Evolutionary conservation across 2,329 filamentous ascomycete genomes (phyloP).

Genomic region (Oidium heveae): DNA sequence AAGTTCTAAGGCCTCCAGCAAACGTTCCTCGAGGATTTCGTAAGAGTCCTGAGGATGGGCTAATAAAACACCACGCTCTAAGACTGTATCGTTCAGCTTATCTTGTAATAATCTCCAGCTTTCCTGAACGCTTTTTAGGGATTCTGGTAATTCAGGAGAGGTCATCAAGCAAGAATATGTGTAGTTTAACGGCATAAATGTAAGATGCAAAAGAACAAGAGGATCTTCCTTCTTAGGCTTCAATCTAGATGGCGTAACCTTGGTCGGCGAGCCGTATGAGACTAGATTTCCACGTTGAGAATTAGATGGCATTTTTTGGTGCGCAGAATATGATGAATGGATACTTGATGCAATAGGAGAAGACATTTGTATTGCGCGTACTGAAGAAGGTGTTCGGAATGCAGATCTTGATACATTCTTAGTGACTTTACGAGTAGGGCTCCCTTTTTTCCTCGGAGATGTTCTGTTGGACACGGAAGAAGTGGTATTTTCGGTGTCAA

Average conservation of each 20-base stretch:
- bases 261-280: constrained; percentile 8
- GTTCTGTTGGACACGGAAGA: constrained; percentile 15
- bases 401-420: constrained; percentile 34
- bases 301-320: constrained; percentile 19
- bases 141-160: constrained; percentile 18
- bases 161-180: constrained; percentile 33
- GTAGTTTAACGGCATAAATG: constrained; percentile 44
- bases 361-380: constrained; percentile 47
- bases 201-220: constrained; percentile 54
- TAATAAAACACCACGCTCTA: constrained; percentile 48
- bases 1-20: constrained; percentile 51
- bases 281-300: constrained; percentile 31
- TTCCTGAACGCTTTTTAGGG: constrained; percentile 27
- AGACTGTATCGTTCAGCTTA: constrained; percentile 45
- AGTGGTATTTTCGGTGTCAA: constrained; percentile 19
- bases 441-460: constrained; percentile 14
- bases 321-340: constrained; percentile 26
- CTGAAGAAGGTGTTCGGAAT: constrained; percentile 44
- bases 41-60: constrained; percentile 61
- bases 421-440: constrained; percentile 15
- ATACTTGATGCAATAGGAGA: constrained; percentile 34
- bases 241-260: constrained; percentile 28
- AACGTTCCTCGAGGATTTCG: constrained; percentile 51
- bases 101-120: constrained; percentile 44
- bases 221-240: constrained; percentile 32